Base-by-base conservation (phyloP, 176 grass and related monocot genomes). In the Cenchrus purpureus region DNA sequence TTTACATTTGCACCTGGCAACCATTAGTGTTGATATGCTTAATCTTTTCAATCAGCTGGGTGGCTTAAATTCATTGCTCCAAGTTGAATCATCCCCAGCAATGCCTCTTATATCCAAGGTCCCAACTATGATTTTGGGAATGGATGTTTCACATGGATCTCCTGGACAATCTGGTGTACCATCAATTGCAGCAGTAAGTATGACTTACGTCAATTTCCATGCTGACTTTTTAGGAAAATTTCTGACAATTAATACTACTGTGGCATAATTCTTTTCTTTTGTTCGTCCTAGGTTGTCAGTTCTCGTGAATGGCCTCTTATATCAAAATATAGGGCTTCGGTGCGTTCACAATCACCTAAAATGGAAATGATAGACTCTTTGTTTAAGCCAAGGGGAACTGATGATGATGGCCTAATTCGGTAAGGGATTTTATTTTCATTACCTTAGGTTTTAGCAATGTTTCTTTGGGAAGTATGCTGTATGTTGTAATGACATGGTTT, bases 281-380 rank as follows among this genome's bases (percentile, higher is more conserved):
- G 43, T 65, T 28, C 62, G 83, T 55, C 8, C 19, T 87, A 98
- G 96, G 96, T 98, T 44, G 93, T 98, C 3, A 92, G 97, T 89
- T 98, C 97, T 1, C 91, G 91, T 3, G 73, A 95, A 31, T 98
- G 97, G 97, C 97, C 97, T 34, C 78, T 92, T 42, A 93, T 95
- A 56, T 94, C 97, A 1, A 91, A 91, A 70, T 98, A 98, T 58
- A 94, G 97, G 68, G 97, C 97, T 28, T 92, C 93, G 3, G 97
- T 98, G 8, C 88, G 94, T 37, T 87, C 93, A 17, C 97, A 98
- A 32, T 95, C 93, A 5, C 78, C 97, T 0, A 98, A 87, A 60
- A 49, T 94, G 14, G 93, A 98, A 86, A 98, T 98, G 93, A 94
- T 98, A 1, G 97, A 98, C 75, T 94, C 89, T 2, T 72, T 98